Percentiles rank a stretch among this genome's conserved stretches.
Conservation (phyloP, 768 basidiomycete species). For the Lepiota venenata region DNA sequence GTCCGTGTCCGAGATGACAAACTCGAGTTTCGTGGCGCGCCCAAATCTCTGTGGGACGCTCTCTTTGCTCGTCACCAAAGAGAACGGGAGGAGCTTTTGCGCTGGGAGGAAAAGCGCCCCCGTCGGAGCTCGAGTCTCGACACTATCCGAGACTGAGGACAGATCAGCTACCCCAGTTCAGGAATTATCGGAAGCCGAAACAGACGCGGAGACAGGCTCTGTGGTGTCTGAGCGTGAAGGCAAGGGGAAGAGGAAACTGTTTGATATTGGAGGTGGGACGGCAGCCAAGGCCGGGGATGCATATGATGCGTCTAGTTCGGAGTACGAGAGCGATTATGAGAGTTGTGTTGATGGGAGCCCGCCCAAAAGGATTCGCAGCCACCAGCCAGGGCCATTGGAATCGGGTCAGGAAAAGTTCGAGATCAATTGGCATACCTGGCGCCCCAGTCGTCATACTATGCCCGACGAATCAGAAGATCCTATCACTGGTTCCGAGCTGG, state of each 20-base stretch:
- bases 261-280: background rate
- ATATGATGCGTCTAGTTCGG: conserved; percentile 6
- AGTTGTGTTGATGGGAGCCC: conserved; percentile 6
- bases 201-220: background rate
- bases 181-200: background rate
- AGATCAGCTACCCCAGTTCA: background rate
- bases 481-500: background rate
- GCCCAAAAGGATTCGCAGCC: conserved; percentile 2
- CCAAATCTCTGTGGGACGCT: conserved; percentile 57
- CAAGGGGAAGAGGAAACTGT: conserved; percentile 2
- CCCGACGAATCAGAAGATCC: background rate
- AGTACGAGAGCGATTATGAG: conserved; percentile 7
- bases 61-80: conserved; percentile 52
- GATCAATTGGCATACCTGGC: background rate
- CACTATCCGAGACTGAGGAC: conserved; percentile 12
- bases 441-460: background rate
- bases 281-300: background rate
- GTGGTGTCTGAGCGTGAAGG: background rate
- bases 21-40: conserved; percentile 24
- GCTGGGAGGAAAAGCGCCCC: conserved; percentile 39
- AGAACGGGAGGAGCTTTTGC: conserved; percentile 53
- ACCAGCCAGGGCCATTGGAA: background rate
- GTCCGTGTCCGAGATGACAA: conserved; percentile 23
- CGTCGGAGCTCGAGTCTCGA: conserved; percentile 21
- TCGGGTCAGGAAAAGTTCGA: background rate